Base-by-base conservation (phyloP, 192 early-diverging fungal species). In the Lobosporangium transversale region DNA sequence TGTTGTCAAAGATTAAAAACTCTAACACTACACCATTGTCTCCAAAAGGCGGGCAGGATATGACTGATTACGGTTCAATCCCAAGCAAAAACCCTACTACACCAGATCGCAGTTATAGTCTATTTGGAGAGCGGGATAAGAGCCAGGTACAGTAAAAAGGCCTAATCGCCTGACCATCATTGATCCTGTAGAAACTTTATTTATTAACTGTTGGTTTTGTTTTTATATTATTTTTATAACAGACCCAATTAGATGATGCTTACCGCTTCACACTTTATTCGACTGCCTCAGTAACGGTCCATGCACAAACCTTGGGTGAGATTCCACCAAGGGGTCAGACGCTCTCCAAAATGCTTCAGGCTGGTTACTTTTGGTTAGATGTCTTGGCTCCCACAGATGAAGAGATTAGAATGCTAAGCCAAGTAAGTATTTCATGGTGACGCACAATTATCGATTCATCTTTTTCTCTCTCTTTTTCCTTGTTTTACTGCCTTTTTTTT, bases 201-300 rank as follows among this genome's bases (percentile, higher is more conserved):
- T 8, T 9, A 23, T 6, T 29, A 29, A 52, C 23, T 7, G 5
- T 15, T 11, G 7, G 20, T 20, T 6, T 49, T 40, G 21, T 44
- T 9, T 10, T 48, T 18, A 49, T 44, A 23, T n/a, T n/a, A n/a
- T n/a, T n/a, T n/a, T n/a, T n/a, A n/a, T 29, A n/a, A 20, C 23
- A 76, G 73, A 62, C 62, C 45, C 73, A 63, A 15, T 33, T 73
- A 42, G 64, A 80, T 24, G 79, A 80, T 27, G 53, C 52, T 3
- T 86, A 80, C 62, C 79, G 92, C 31, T 93, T 86, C 62, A 89
- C 86, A 2, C 90, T 89, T 53, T 93, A 90, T 69, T 89, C 87
- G 51, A 84, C 85, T 1, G 79, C 69, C 15, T 86, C 85, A 8
- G 90, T 89, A 18, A 86, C 87, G 11, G 82, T 89, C 48, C 84